Evolutionary conservation across 805 yeast species (phyloP).

Genomic region (Metschnikowia gelsemii): DNA sequence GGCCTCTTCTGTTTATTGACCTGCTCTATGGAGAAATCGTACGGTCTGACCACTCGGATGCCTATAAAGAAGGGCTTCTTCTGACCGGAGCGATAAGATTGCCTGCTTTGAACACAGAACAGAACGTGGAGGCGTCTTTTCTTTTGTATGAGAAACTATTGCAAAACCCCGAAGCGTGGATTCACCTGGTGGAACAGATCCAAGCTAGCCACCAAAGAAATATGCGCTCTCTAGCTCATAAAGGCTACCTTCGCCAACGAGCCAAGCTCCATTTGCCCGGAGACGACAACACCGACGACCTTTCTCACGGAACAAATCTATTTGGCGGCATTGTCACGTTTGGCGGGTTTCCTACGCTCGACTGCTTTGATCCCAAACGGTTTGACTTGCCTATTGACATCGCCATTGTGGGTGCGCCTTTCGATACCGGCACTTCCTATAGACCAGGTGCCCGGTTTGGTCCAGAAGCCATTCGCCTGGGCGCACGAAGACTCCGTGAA

Average conservation of each 20-base stretch:
- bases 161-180: slow-evolving; percentile 3
- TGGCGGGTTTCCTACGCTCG: slow-evolving; percentile 47
- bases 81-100: slow-evolving; percentile 1
- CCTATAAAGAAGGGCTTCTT: slow-evolving; percentile 7
- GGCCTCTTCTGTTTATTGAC: slow-evolving; percentile 15
- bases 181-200: slow-evolving; percentile 5
- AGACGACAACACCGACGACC: slow-evolving; percentile 37
- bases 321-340: slow-evolving; percentile 57
- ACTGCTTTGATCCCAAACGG: slow-evolving; percentile 45
- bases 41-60: slow-evolving; percentile 6
- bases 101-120: too few relatives aligned
- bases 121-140: not conserved
- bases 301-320: slow-evolving; percentile 13
- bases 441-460: slow-evolving; percentile 62
- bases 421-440: slow-evolving; percentile 55
- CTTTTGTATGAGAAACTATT: slow-evolving; percentile 1
- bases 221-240: slow-evolving; percentile 14
- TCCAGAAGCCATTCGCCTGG: slow-evolving; percentile 51
- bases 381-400: slow-evolving; percentile 37
- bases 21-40: slow-evolving; percentile 20
- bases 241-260: slow-evolving; percentile 19
- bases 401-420: slow-evolving; percentile 60
- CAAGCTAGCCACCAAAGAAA: slow-evolving; percentile 4
- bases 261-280: slow-evolving; percentile 30
- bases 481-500: slow-evolving; percentile 45